Evolutionary conservation across 768 basidiomycete genomes (phyloP).

Genomic region (Pulveroboletus sp.): DNA sequence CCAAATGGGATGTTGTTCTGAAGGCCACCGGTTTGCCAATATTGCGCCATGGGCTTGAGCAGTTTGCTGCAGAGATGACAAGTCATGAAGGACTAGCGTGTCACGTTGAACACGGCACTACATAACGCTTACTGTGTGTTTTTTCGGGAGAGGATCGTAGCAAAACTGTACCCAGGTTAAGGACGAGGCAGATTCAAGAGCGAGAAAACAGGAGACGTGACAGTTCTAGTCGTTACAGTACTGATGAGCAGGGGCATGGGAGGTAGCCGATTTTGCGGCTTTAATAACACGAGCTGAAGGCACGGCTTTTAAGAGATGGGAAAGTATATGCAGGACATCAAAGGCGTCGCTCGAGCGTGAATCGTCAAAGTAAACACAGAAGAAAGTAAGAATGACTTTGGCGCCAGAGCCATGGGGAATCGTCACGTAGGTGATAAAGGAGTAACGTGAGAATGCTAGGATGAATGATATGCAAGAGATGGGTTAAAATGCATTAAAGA

Average conservation of each 20-base stretch:
- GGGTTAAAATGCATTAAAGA: constrained; percentile 30
- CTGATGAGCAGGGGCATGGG: constrained; percentile 17
- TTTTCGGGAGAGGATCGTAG: constrained; percentile 21
- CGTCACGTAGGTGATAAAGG: constrained; percentile 19
- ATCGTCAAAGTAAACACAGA: constrained; percentile 19
- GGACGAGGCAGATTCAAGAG: constrained; percentile 32
- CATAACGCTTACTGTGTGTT: constrained; percentile 13
- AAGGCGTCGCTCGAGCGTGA: constrained; percentile 24
- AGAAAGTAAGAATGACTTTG: constrained; percentile 10
- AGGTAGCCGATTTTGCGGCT: constrained; percentile 18
- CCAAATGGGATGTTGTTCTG: constrained; percentile 2
- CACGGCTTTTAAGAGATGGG: constrained; percentile 4
- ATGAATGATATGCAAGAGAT: constrained; percentile 34
- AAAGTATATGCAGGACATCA: constrained; percentile 22
- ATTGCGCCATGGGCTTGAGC: constrained; percentile 1
- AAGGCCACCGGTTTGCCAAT: constrained; percentile 5
- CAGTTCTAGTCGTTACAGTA: constrained; percentile 71
- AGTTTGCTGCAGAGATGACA: not conserved
- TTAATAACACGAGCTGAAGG: constrained; percentile 12
- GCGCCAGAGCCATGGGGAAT: constrained; percentile 15
- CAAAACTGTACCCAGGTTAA: constrained; percentile 30
- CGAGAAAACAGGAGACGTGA: constrained; percentile 36
- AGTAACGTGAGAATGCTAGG: constrained; percentile 19
- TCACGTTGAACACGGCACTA: constrained; percentile 15
- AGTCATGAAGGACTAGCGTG: constrained; percentile 6